Evolutionary conservation across 1,284 basidiomycete genomes (phyloP), one percentile per base, ranked within the genome.

Genomic region (Tilletia setariae): DNA sequence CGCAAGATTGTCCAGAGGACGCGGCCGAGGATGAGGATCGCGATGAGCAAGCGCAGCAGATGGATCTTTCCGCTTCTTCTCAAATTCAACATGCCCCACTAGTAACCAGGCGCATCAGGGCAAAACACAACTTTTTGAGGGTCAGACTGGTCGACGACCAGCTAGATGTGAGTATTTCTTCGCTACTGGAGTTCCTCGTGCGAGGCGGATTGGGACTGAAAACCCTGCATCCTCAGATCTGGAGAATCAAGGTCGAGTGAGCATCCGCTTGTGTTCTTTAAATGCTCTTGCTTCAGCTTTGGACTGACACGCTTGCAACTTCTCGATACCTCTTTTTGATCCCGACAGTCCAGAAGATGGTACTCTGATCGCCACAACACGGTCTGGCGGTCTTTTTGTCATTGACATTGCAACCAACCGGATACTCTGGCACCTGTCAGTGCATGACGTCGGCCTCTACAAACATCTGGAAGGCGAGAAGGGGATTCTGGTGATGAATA

Each of bases 211-310:
- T n/a, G n/a, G n/a, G 4, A 40, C 35, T 40, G 35, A 40, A 40
- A 40, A 40, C 11, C 6, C 35, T 11, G 11, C 11, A 4, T 11
- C 30, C 11, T 21, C n/a, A 61, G 56, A 15, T 61, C 15, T 61
- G 56, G 56, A 25, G 56, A 16, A 61, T 61, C 56, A 61, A 61
- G 15, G 30, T 61, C 2, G 56, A 61, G 56, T 61, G 56, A 61
- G 56, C 35, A 16, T 49, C 46, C 3, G 2, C 23, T 25, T 8
- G 13, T 1, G 3, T 8, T 25, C 51, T 25, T 13, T 25, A 23
- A 19, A 25, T n/a, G 1, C 21, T 53, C 51, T 53, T 6, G 23
- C n/a, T 28, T 4, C 11, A 11, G 16, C 51, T 49, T 19, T 25
- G 16, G 51, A 61, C 8, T 19, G 56, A 16, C 2, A 61, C 19